Base-by-base conservation (phyloP, 768 basidiomycete species). In the Trametes villosa region DNA sequence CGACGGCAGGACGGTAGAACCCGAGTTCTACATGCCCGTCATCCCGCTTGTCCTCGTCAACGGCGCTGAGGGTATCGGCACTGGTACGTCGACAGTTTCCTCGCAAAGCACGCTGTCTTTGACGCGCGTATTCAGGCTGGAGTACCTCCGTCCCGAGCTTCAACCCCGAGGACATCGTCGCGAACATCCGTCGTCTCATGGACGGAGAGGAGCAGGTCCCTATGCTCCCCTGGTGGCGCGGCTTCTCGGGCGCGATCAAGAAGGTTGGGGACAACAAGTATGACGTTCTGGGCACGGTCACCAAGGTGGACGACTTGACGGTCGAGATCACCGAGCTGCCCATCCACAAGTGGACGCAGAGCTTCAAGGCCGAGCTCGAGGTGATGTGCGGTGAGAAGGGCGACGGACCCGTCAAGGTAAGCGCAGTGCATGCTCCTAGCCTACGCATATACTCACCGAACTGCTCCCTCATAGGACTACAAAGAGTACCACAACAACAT, bases 141-240 rank as follows among this genome's bases (percentile, higher is more conserved):
- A 96, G 94, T 70, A 98, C 97, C 1, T 86, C 75, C 41, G 79
- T 99, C 52, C 97, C 97, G 2, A 89, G 88, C 68, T 98, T 87
- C 79, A 98, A 98, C 70, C 97, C 97, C 0, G 75, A 75, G 15
- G 96, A 98, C 56, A 90, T 99, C 56, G 91, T 98, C 15, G 81
- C 80, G 22, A 98, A 98, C 72, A 75, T 99, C 33, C 87, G 91
- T 15, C 82, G 91, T 7, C 76, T 95, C 65, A 96, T 98, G 92
- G 80, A 81, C 2, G 89, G 84, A 41, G 91, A 97, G 75, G 92
- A 93, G 64, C 71, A 88, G 65, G 85, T 87, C 15, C 82, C 87
- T 0, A 98, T 99, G 92, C 78, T 83, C 12, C 97, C 97, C 2
- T 99, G 97, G 97, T 98, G 93, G 91, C 87, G 94, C 53, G 96